These are phyloP conservation scores for Tympanopsis confertula DNA, from an alignment of 2,329 filamentous ascomycete genomes.

Conservation along the genomic window DNA sequence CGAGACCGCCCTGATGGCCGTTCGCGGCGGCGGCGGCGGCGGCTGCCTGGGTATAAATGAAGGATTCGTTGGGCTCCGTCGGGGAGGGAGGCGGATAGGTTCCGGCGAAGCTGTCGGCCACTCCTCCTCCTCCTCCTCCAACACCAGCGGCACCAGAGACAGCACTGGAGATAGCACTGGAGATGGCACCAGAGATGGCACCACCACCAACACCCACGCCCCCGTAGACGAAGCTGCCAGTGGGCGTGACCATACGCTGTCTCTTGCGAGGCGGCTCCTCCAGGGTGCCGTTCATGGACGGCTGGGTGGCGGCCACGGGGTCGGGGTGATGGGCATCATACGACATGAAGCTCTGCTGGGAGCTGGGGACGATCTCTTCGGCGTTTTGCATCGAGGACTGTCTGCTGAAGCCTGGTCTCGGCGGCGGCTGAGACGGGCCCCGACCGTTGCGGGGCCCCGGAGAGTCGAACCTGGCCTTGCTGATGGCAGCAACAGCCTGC, in stretches of 20 bases:
- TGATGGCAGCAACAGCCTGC: slow-evolving; percentile 88
- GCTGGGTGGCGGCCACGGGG: slow-evolving; percentile 56
- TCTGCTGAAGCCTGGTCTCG: slow-evolving; percentile 59
- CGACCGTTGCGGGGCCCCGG: slow-evolving; percentile 53
- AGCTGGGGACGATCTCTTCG: slow-evolving; percentile 58
- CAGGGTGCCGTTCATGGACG: slow-evolving; percentile 37
- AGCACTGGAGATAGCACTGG: too few species aligned
- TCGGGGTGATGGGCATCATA: slow-evolving; percentile 67
- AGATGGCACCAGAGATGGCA: too few species aligned
- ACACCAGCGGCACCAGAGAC: not conserved
- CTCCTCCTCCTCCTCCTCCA: slow-evolving; percentile 14
- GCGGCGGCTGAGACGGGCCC: slow-evolving; percentile 41
- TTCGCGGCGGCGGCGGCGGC: slow-evolving; percentile 30
- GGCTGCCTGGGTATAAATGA: slow-evolving; percentile 40
- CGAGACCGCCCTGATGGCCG: slow-evolving; percentile 36
- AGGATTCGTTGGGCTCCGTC: slow-evolving; percentile 71
- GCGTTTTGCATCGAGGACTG: slow-evolving; percentile 62
- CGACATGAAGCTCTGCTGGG: slow-evolving; percentile 73
- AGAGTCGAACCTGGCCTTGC: slow-evolving; percentile 88
- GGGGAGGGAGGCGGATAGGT: slow-evolving; percentile 55
- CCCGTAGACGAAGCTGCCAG: slow-evolving; percentile 13
- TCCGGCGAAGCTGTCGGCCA: slow-evolving; percentile 42
- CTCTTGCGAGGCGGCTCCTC: slow-evolving; percentile 76
- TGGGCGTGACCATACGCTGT: slow-evolving; percentile 43
- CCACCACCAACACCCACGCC: too few species aligned